Evolutionary conservation across 352 stramenopile genomes (phyloP), one percentile per base, ranked within the genome.

Genomic region (Lagenidium sp.): DNA sequence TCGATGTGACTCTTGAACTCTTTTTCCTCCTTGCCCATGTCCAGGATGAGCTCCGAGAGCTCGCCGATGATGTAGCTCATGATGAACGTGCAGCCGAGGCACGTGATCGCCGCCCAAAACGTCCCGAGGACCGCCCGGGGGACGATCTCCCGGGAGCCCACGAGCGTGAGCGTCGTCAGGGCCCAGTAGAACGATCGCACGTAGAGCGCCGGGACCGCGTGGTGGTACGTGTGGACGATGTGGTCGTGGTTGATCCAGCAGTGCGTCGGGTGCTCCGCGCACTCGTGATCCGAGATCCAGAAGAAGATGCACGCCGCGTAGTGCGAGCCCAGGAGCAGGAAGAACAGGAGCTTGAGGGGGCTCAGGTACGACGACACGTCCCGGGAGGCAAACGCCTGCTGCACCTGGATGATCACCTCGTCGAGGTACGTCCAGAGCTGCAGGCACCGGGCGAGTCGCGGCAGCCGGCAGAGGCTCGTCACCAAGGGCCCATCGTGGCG

Each of bases 61-160:
- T 85, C 74, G 1, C 73, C 77, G 20, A 87, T 59, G 28, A 87
- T 79, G 38, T 86, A 67, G 1, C 77, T 74, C 44, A 89, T 82
- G 34, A 85, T 65, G 19, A 85, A 89, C 3, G 74, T 83, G 41
- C 71, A 85, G 6, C 55, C 63, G 12, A 86, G 44, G n/a, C 73
- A 89, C 0, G 66, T 79, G 1, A 72, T 26, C 0, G 54, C 53
- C 8, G 73, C 73, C 76, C 76, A 88, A 0, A 85, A 18, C 0
- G 76, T 85, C 2, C 70, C 73, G 4, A 57, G 32, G 2, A 50
- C 49, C 5, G 53, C 50, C 0, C 68, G 55, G 2, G 74, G 62
- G 2, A 85, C 68, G 29, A 76, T 69, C 39, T 86, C 74, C 13
- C 63, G 55, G 0, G 74, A 82, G 0, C 73, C 73, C 0, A 83